Evolutionary conservation across 2,329 filamentous ascomycete species (phyloP).

Genomic region (Gnomoniopsis smithogilvyi): DNA sequence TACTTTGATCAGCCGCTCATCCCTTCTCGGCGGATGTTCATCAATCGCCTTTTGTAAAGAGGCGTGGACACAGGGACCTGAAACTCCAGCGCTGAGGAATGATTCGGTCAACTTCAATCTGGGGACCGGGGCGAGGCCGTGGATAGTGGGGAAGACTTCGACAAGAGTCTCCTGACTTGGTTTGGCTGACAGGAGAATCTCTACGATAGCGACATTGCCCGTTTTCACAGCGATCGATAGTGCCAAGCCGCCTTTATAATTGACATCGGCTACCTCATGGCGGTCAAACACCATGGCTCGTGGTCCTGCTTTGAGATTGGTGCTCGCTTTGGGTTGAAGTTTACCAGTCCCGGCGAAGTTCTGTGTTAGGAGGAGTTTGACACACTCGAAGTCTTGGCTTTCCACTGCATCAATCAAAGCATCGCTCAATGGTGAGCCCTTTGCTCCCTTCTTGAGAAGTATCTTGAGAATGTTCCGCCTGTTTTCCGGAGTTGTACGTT

Average conservation of each 20-base stretch:
- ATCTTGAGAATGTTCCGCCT: slow-evolving; percentile 42
- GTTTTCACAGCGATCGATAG: slow-evolving; percentile 46
- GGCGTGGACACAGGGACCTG: slow-evolving; percentile 43
- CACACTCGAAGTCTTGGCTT: slow-evolving; percentile 43
- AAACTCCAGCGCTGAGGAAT: slow-evolving; percentile 47
- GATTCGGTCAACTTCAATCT: slow-evolving; percentile 47
- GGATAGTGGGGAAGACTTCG: slow-evolving; percentile 46
- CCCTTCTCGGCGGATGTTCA: slow-evolving; percentile 43
- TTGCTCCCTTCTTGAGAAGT: slow-evolving; percentile 49
- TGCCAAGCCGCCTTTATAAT: slow-evolving; percentile 49
- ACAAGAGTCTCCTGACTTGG: slow-evolving; percentile 46
- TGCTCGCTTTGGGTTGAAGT: slow-evolving; percentile 22
- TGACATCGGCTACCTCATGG: slow-evolving; percentile 50
- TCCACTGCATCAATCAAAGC: slow-evolving; percentile 48
- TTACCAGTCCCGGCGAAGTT: slow-evolving; percentile 36
- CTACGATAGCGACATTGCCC: slow-evolving; percentile 41
- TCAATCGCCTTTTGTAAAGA: slow-evolving; percentile 52
- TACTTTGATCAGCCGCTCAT: slow-evolving; percentile 49
- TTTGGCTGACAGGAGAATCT: slow-evolving; percentile 42
- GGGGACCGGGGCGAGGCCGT: slow-evolving; percentile 37
- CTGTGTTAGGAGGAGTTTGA: slow-evolving; percentile 47
- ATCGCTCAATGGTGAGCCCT: slow-evolving; percentile 43
- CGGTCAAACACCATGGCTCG: slow-evolving; percentile 34
- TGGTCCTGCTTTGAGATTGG: slow-evolving; percentile 26
- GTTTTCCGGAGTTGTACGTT: slow-evolving; percentile 41